Percentiles rank a stretch among this genome's conserved stretches.
Conservation (phyloP, 2,329 filamentous ascomycete species). For the Huntiella decipiens region DNA sequence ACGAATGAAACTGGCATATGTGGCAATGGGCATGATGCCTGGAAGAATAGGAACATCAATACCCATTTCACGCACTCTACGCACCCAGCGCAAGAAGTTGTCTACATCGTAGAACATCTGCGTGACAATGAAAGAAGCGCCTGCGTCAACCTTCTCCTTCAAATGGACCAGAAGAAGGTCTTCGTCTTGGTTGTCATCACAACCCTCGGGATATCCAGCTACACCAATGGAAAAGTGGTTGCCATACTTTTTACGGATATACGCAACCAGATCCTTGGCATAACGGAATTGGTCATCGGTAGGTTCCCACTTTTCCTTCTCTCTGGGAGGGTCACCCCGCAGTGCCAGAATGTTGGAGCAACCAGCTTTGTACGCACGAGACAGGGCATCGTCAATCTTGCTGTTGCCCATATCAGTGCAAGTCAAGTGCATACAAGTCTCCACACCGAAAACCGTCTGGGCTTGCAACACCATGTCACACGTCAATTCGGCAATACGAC, state of each 20-base stretch:
- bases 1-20: conserved; percentile 79
- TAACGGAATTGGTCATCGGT: conserved; percentile 77
- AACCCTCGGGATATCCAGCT: conserved; percentile 88
- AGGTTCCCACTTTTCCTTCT: conserved; percentile 84
- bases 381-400: conserved; percentile 76
- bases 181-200: conserved; percentile 78
- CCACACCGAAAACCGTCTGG: conserved; percentile 84
- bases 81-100: conserved; percentile 81
- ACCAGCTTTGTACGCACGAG: conserved; percentile 77
- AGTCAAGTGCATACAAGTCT: conserved; percentile 98
- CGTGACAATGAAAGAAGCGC: conserved; percentile 83
- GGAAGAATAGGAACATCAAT: conserved; percentile 70
- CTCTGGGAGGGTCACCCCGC: conserved; percentile 79
- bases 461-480: conserved; percentile 96
- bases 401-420: conserved; percentile 94
- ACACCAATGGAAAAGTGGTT: conserved; percentile 87
- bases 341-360: conserved; percentile 95
- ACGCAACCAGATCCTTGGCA: conserved; percentile 73
- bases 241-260: conserved; percentile 56
- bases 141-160: conserved; percentile 93
- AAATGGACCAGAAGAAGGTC: conserved; percentile 75
- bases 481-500: conserved; percentile 74
- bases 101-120: conserved; percentile 99
- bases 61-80: conserved; percentile 66
- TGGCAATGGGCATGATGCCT: conserved; percentile 79